phyloP scores from a whole-genome alignment of 106 monocot genomes.

The Dendrobium officinale region DNA sequence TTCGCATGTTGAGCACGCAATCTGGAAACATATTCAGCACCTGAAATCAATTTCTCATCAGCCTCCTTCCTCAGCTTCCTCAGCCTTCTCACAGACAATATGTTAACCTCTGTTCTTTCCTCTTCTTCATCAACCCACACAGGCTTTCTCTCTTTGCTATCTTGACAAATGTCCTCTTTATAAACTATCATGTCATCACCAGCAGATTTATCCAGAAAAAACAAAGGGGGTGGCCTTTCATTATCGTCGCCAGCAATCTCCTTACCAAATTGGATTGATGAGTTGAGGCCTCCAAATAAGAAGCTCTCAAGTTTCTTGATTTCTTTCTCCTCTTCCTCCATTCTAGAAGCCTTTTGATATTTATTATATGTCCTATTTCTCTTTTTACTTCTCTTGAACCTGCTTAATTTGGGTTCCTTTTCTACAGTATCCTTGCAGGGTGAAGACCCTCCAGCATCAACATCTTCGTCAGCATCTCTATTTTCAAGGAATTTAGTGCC shows the following conservation, averaged over 20 bases:
- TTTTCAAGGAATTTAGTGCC: background rate
- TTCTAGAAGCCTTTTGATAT: conserved; percentile 1
- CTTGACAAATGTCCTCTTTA: conserved; percentile 19
- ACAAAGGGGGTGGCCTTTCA: conserved; percentile 9
- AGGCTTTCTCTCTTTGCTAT: conserved; percentile 29
- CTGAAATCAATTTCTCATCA: conserved; percentile 47
- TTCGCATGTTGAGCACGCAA: conserved; percentile 68
- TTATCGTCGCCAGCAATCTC: conserved; percentile 26
- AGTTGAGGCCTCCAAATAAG: conserved; percentile 57
- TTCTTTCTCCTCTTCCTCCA: conserved; percentile 38
- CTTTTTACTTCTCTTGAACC: conserved; percentile 30
- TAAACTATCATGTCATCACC: conserved; percentile 25
- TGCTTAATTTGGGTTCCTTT: conserved; percentile 1
- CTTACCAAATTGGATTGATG: conserved; percentile 47
- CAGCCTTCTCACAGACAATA: conserved; percentile 42
- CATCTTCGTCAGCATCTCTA: conserved; percentile 11
- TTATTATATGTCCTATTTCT: conserved; percentile 3
- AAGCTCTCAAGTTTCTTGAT: conserved; percentile 55
- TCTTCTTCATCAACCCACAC: conserved; percentile 83
- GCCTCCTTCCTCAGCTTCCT: conserved; percentile 59
- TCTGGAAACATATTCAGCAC: conserved; percentile 51
- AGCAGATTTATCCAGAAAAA: conserved; percentile 44
- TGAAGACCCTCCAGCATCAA: background rate
- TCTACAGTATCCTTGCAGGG: background rate
- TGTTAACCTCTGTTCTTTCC: conserved; percentile 40